phyloP scores from a whole-genome alignment of 768 basidiomycete species.

The Sporobolomyces roseus region DNA sequence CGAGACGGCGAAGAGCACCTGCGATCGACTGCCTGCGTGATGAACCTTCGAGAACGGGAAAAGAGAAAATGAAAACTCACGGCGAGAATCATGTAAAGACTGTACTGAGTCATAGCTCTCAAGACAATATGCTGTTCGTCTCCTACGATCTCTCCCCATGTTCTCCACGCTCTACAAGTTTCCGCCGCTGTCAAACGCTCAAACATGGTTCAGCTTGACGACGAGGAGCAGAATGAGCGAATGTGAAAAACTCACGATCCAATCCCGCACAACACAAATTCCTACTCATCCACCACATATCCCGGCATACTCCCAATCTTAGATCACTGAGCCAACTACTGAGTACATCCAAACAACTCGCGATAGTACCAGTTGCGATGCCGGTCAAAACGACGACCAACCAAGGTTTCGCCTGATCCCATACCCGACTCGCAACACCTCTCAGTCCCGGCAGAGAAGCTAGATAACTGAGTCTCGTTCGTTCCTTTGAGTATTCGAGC shows the following conservation, averaged over 20 bases:
- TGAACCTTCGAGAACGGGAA: not conserved
- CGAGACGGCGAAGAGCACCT: slow-evolving; percentile 40
- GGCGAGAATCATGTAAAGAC: slow-evolving; percentile 40
- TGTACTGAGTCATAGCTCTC: slow-evolving; percentile 36
- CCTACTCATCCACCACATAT: slow-evolving; percentile 44
- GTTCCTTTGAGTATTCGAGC: slow-evolving; percentile 23
- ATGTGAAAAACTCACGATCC: slow-evolving; percentile 33
- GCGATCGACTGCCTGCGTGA: not conserved
- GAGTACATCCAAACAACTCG: slow-evolving; percentile 41
- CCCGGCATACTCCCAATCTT: slow-evolving; percentile 39
- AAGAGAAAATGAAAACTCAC: not conserved
- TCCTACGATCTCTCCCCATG: slow-evolving; percentile 35
- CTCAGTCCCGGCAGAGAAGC: not conserved
- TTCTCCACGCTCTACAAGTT: slow-evolving; percentile 38
- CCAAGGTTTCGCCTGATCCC: slow-evolving; percentile 34
- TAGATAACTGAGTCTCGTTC: not conserved
- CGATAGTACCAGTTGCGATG: slow-evolving; percentile 37
- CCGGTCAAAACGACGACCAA: slow-evolving; percentile 41
- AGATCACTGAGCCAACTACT: slow-evolving; percentile 43
- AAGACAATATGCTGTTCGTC: slow-evolving; percentile 9
- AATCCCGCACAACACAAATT: slow-evolving; percentile 42
- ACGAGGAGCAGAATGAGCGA: not conserved
- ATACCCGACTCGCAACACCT: slow-evolving; percentile 23
- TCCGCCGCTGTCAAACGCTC: slow-evolving; percentile 4
- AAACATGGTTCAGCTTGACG: not conserved